A percentile compares a stretch with the other conserved stretches of the same genome.
These are phyloP conservation scores for Lodderomyces pseudojiufengensis DNA, from an alignment of 1,139 yeast genomes.

Conservation along the genomic window DNA sequence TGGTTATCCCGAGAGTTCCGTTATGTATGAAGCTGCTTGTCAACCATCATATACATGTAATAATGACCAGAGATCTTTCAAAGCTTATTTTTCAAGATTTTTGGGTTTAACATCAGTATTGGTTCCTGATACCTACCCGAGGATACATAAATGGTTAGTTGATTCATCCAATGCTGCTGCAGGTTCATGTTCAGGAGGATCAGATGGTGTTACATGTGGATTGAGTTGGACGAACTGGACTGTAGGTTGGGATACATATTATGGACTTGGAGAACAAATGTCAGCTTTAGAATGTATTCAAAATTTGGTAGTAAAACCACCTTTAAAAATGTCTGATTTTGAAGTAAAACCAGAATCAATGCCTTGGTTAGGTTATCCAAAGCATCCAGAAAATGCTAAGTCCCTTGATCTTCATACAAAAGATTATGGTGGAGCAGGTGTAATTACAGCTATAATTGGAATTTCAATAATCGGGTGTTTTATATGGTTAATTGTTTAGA, in stretches of 20 bases:
- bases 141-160: constrained; percentile 49
- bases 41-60: constrained; percentile 60
- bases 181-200: constrained; percentile 77
- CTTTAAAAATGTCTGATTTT: no score
- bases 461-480: constrained; percentile 50
- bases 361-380: constrained; percentile 55
- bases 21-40: constrained; percentile 83
- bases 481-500: no score
- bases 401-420: constrained; percentile 50
- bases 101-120: constrained; percentile 70
- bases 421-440: constrained; percentile 88
- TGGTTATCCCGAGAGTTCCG: constrained; percentile 18
- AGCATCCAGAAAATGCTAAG: constrained; percentile 31
- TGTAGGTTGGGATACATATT: constrained; percentile 62
- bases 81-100: constrained; percentile 75
- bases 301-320: no score
- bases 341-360: no score
- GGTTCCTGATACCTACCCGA: constrained; percentile 58
- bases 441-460: constrained; percentile 74
- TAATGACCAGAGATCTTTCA: constrained; percentile 87
- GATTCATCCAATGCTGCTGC: constrained; percentile 80
- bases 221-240: constrained; percentile 60
- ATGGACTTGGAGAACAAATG: constrained; percentile 96
- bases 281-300: constrained; percentile 76
- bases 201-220: constrained; percentile 89